These are phyloP conservation scores for Chiua sp. DNA, from an alignment of 1,284 basidiomycete species.

Conservation along the genomic window DNA sequence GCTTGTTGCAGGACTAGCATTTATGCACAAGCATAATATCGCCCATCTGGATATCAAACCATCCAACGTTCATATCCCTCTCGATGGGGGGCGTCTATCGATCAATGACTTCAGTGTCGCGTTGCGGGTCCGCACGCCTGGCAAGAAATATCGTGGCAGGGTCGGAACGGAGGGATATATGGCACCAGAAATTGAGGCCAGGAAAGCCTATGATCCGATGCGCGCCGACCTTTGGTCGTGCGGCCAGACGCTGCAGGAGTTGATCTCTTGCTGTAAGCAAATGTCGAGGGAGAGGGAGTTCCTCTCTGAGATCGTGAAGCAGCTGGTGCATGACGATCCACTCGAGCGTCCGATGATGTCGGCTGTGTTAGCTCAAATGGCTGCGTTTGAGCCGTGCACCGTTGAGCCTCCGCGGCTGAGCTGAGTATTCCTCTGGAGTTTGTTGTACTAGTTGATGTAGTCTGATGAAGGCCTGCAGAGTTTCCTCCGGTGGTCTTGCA, in stretches of 20 bases:
- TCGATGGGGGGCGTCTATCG: background rate
- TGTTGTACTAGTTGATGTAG: too few relatives aligned
- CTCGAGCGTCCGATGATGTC: too few relatives aligned
- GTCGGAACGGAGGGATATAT: slow-evolving; percentile 8
- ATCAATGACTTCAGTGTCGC: slow-evolving; percentile 8
- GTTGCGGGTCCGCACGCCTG: background rate
- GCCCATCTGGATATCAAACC: slow-evolving; percentile 10
- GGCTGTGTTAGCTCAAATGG: too few relatives aligned
- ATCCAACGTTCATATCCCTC: background rate
- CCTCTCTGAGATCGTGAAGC: too few relatives aligned
- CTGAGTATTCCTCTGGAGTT: too few relatives aligned
- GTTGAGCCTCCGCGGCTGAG: too few relatives aligned
- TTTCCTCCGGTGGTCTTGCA: too few relatives aligned
- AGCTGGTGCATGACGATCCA: too few relatives aligned
- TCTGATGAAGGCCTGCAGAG: too few relatives aligned
- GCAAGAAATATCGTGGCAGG: background rate
- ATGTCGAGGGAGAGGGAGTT: too few relatives aligned
- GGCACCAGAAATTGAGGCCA: slow-evolving; percentile 7
- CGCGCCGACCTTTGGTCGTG: slow-evolving; percentile 8
- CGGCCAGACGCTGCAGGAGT: slow-evolving; percentile 1
- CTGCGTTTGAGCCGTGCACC: too few relatives aligned
- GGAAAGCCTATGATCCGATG: slow-evolving; percentile 1
- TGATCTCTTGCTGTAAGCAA: background rate
- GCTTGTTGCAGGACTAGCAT: slow-evolving; percentile 11
- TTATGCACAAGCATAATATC: slow-evolving; percentile 12